Percentiles rank a stretch among this genome's conserved stretches.
These are phyloP conservation scores for Rhodamnia argentea DNA, from an alignment of 345 rosid genomes.

Conservation along the genomic window DNA sequence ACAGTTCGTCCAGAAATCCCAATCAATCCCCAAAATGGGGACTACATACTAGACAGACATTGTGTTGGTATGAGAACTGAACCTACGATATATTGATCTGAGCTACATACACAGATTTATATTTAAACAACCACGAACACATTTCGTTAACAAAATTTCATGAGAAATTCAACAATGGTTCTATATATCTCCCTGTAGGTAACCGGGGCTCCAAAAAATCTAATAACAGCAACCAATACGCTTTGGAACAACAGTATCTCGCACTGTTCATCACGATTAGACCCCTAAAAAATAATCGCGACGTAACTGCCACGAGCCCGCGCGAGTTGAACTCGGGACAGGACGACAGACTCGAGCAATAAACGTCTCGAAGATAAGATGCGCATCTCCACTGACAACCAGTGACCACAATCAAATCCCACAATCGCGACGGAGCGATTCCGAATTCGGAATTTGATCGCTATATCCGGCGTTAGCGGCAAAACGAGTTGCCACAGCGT, in stretches of 20 bases:
- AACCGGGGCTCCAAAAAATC: background rate
- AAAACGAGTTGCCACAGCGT: background rate
- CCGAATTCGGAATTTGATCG: background rate
- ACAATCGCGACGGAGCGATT: background rate
- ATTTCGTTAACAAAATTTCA: background rate
- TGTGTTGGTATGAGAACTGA: background rate
- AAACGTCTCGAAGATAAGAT: background rate
- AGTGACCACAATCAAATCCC: background rate
- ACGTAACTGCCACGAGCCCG: background rate
- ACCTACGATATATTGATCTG: background rate
- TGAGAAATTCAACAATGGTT: background rate
- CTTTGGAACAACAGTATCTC: background rate
- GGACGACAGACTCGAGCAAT: background rate
- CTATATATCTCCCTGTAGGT: background rate
- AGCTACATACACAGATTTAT: background rate
- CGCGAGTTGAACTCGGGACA: background rate
- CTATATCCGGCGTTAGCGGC: no score
- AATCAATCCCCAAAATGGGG: background rate
- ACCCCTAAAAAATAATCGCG: background rate
- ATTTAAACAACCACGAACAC: background rate
- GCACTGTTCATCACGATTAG: background rate
- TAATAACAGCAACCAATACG: background rate
- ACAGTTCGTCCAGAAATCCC: background rate
- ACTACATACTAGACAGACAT: background rate
- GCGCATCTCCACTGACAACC: background rate